Conservation (phyloP, 202 grass and related monocot species). For the Hordeum pubiflorum region DNA sequence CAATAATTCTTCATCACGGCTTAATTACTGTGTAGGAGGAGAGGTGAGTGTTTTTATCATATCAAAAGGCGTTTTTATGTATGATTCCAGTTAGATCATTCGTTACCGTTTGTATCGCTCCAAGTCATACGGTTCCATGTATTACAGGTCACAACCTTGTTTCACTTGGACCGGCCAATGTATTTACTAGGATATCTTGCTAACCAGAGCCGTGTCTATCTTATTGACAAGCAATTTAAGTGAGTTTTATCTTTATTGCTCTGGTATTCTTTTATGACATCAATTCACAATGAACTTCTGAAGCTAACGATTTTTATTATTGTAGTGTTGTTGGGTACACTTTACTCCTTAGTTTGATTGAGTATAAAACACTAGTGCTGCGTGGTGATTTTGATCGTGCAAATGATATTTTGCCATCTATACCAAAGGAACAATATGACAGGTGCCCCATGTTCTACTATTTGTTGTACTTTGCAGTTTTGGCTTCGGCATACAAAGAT, state of each 20-base stretch:
- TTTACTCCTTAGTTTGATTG: constrained; percentile 74
- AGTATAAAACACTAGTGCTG: constrained; percentile 80
- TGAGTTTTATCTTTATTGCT: constrained; percentile 29
- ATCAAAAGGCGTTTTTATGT: background rate
- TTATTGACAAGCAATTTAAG: constrained; percentile 84
- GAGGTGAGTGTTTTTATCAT: constrained; percentile 39
- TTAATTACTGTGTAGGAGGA: constrained; percentile 83
- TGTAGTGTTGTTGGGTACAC: constrained; percentile 84
- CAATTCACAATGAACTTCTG: background rate
- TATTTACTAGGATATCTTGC: constrained; percentile 83
- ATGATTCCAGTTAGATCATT: background rate
- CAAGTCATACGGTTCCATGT: constrained; percentile 17
- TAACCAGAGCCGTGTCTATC: constrained; percentile 79
- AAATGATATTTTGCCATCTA: constrained; percentile 55
- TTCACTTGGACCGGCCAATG: constrained; percentile 78
- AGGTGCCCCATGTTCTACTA: constrained; percentile 38
- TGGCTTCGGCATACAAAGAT: constrained; percentile 12
- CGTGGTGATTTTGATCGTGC: constrained; percentile 67
- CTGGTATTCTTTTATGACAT: background rate
- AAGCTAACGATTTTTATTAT: constrained; percentile 22
- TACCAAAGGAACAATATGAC: constrained; percentile 73
- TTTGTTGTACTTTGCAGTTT: constrained; percentile 1
- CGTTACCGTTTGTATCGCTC: constrained; percentile 12
- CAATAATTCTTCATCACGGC: constrained; percentile 72
- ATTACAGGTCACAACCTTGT: constrained; percentile 71